phyloP scores from a whole-genome alignment of 1,139 yeast species.

The Kodamaea ohmeri region DNA sequence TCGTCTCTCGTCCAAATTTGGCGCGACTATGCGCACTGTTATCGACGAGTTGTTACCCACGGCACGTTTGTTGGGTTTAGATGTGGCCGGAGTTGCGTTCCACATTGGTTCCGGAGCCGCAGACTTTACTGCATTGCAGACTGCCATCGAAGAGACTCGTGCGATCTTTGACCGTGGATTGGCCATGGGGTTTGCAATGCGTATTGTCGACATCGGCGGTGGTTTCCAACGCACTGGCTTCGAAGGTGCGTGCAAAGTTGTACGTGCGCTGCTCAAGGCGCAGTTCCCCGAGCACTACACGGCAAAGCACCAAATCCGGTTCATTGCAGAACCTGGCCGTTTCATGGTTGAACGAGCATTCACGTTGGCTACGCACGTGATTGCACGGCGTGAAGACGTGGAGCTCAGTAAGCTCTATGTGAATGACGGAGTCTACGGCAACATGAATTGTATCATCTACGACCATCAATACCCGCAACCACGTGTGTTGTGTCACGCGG shows the following conservation, averaged over 20 bases:
- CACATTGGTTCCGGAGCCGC: conserved; percentile 95
- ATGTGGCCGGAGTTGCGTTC: conserved; percentile 84
- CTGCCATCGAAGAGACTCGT: conserved; percentile 74
- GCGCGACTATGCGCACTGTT: conserved; percentile 65
- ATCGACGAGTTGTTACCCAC: conserved; percentile 51
- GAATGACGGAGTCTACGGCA: conserved; percentile 95
- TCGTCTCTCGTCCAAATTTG: conserved; percentile 85
- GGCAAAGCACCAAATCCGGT: conserved; percentile 36
- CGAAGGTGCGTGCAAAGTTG: conserved; percentile 55
- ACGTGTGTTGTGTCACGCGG: conserved; percentile 55
- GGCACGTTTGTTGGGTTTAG: conserved; percentile 60
- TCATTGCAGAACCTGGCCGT: conserved; percentile 95
- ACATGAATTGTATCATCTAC: conserved; percentile 86
- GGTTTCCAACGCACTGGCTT: conserved; percentile 79
- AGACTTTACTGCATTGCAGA: conserved; percentile 63
- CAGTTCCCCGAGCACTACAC: conserved; percentile 51
- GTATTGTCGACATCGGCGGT: conserved; percentile 84
- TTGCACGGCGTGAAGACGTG: conserved; percentile 65
- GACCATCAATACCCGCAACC: conserved; percentile 87
- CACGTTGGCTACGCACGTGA: conserved; percentile 79
- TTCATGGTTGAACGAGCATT: conserved; percentile 85
- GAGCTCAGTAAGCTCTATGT: conserved; percentile 58
- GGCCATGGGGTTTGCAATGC: conserved; percentile 31
- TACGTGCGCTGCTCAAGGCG: conserved; percentile 53
- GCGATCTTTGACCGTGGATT: conserved; percentile 63